A percentile compares a stretch with the other conserved stretches of the same genome.
Conservation (phyloP, 345 rosid genomes). For the Excoecaria agallocha region DNA sequence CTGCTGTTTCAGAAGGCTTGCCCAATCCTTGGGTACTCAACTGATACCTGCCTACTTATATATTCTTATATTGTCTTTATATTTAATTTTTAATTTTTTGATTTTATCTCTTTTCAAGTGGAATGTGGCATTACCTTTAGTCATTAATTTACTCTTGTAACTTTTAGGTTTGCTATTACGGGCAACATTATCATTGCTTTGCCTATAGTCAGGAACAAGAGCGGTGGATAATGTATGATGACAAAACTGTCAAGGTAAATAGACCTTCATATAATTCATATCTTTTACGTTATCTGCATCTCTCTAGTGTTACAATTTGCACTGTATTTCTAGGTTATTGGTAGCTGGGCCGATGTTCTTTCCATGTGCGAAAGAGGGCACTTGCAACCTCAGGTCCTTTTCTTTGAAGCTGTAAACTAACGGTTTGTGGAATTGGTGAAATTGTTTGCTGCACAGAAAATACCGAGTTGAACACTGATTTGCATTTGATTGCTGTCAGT, state of each 20-base stretch:
- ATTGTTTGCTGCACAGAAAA: conserved; percentile 25
- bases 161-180: conserved; percentile 90
- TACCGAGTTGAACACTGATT: conserved; percentile 11
- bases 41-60: background rate
- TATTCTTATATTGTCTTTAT: background rate
- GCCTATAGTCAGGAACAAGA: conserved; percentile 72
- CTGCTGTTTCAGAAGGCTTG: background rate
- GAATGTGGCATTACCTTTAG: background rate
- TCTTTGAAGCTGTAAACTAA: conserved; percentile 71
- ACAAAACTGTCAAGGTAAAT: conserved; percentile 84
- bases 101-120: background rate
- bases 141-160: conserved; percentile 22
- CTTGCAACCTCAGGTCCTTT: conserved; percentile 94
- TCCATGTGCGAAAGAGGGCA: conserved; percentile 80
- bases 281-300: background rate
- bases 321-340: conserved; percentile 58
- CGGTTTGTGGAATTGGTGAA: conserved; percentile 21
- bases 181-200: conserved; percentile 97
- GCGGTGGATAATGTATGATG: conserved; percentile 93
- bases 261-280: conserved; percentile 4
- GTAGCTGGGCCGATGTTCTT: conserved; percentile 83
- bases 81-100: background rate
- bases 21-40: background rate
- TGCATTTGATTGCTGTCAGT: conserved; percentile 18
- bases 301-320: conserved; percentile 15